Evolutionary conservation across 2,329 filamentous ascomycete species (phyloP), one percentile per base, ranked within the genome.

Genomic region (Calonectria leucothoes): DNA sequence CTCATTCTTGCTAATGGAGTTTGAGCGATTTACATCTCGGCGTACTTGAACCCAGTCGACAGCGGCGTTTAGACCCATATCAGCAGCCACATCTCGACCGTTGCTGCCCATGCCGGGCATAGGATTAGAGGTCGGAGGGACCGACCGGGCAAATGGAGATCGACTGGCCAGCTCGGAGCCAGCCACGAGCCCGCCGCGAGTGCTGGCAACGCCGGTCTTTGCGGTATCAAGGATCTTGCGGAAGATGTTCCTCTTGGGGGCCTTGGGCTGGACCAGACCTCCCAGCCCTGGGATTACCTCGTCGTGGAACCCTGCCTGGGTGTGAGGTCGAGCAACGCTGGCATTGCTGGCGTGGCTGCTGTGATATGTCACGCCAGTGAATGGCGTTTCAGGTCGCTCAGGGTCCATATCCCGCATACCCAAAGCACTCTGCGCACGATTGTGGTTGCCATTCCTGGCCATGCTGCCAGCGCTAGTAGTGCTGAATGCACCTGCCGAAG

Each of bases 11-110:
- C 96, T 98, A 45, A 98, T 88, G 0, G 96, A 97, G 81, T 98
- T 98, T 4, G 96, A 98, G 42, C 97, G 91, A 83, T 99, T 98
- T 59, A 99, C 94, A 84, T 99, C 97, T 57, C 97, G 92, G 42
- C 97, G 93, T 27, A 98, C 95, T 83, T 98, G 96, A n/a, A 99
- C 95, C 96, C 97, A 99, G 82, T 98, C 96, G 17, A 94, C 90
- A 14, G 86, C 86, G 25, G 86, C 78, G 45, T 87, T 89, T 8
- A 94, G 84, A 2, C 94, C 95, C 89, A 94, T 94, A 23, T 97
- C 95, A 70, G 91, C 89, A 17, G 92, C 90, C 6, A 89, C 85
- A 74, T 92, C 90, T 57, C 87, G 87, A 69, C 81, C 84, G 14
- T 81, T 76, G 55, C 78, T 84, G 51, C 84, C 84, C 74, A 85